These are phyloP conservation scores for Calvatia gigantea DNA, from an alignment of 768 basidiomycete genomes.

Conservation along the genomic window DNA sequence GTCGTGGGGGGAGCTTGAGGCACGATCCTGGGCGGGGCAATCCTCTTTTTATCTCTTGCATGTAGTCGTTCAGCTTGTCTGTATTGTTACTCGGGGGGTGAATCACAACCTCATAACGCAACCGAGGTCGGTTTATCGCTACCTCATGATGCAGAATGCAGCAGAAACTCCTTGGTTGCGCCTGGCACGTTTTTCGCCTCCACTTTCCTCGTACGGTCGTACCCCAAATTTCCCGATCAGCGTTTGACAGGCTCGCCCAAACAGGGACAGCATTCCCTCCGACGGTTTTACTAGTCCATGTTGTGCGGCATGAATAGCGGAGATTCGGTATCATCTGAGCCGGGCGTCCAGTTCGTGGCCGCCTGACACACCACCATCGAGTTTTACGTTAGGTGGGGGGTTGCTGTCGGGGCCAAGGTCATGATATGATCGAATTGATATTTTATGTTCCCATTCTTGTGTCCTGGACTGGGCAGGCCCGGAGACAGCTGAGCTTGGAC, in stretches of 20 bases:
- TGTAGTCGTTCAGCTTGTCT: too few relatives aligned
- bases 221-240: not conserved
- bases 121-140: not conserved
- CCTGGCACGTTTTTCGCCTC: not conserved
- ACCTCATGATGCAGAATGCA: not conserved
- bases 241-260: conserved; percentile 26
- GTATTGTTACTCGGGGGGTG: not conserved
- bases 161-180: not conserved
- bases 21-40: too few relatives aligned
- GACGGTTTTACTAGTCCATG: conserved; percentile 54
- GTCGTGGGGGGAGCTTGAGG: not conserved
- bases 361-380: conserved; percentile 15
- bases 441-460: conserved; percentile 71
- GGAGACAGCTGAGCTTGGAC: not conserved
- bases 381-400: conserved; percentile 24
- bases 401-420: conserved; percentile 21
- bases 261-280: conserved; percentile 33
- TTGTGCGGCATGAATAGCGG: conserved; percentile 64
- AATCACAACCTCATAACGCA: not conserved
- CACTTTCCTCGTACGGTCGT: not conserved
- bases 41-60: too few relatives aligned
- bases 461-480: conserved; percentile 65
- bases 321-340: conserved; percentile 38
- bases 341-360: conserved; percentile 16
- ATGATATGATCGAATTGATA: conserved; percentile 61